Conservation (phyloP, 495 filamentous ascomycete genomes). For the Aspergillus olivimuriae region DNA sequence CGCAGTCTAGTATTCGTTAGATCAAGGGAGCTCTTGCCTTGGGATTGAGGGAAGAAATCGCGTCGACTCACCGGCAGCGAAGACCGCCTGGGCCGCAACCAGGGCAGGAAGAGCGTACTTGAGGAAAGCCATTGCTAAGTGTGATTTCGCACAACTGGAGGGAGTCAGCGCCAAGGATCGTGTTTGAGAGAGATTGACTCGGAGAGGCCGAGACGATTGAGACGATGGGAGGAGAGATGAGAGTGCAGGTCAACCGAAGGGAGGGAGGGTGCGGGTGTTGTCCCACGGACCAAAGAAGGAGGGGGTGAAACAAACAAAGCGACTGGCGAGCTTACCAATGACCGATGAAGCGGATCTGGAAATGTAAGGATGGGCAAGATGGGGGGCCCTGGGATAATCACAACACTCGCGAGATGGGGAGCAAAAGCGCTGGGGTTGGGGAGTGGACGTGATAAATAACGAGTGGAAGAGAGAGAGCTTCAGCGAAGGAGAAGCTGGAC, state of each 20-base stretch:
- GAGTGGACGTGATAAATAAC: constrained; percentile 30
- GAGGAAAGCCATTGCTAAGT: constrained; percentile 62
- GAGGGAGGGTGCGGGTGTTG: neutral
- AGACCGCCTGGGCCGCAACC: constrained; percentile 56
- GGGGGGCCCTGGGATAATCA: constrained; percentile 7
- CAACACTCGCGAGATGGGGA: constrained; percentile 1
- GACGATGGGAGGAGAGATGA: too few relatives aligned
- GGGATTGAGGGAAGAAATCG: neutral
- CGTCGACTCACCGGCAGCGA: constrained; percentile 46
- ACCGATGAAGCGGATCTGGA: constrained; percentile 12
- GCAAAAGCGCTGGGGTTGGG: constrained; percentile 18
- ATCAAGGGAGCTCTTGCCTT: neutral
- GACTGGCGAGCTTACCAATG: constrained; percentile 14
- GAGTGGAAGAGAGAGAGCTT: constrained; percentile 40
- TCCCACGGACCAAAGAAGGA: constrained; percentile 6
- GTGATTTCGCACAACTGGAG: constrained; percentile 8
- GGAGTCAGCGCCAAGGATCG: too few relatives aligned
- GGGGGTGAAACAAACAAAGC: constrained; percentile 3
- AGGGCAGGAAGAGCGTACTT: constrained; percentile 69
- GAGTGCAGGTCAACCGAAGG: neutral
- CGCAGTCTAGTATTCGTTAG: constrained; percentile 21
- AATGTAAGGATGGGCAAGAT: constrained; percentile 1
- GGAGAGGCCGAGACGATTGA: too few relatives aligned
- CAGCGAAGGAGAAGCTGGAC: constrained; percentile 31
- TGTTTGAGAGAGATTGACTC: too few relatives aligned